Evolutionary conservation across 257 asterid genomes (phyloP), one percentile per base, ranked within the genome.

Genomic region (Solanum megistacrolobum): DNA sequence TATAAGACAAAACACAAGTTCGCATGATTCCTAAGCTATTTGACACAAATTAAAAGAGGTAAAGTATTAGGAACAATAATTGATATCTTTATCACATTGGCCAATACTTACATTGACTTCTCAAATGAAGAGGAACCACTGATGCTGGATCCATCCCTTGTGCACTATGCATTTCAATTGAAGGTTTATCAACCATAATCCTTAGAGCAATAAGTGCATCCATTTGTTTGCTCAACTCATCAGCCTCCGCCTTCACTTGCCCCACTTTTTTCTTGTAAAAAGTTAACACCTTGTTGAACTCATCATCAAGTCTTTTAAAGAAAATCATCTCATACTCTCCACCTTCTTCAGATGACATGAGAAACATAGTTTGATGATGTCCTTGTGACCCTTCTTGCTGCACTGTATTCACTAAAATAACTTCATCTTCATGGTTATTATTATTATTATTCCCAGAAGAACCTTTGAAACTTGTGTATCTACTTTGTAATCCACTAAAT

Each of bases 171-270:
- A 89, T 86, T 5, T 75, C 93, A 12, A 86, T 83, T 60, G 73
- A 58, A 9, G 98, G 98, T 39, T 89, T 89, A 52, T 94, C 94
- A 3, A 96, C 96, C 62, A 14, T 90, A 39, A 94, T 83, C 88
- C 98, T 91, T 87, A 96, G 87, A 85, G 98, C 99, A 87, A 96
- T 94, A 4, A 96, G 94, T 23, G 96, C 96, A 88, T 96, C 98
- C 98, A 96, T 96, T 89, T 96, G 99, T 29, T 89, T 94, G 66
- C 88, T 94, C 88, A 96, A 84, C 89, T 91, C 91, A 46, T 87
- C 94, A 5, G 98, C 98, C 58, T 93, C 96, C 5, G 29, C 41
- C 75, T 90, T 90, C 83, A 88, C 92, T 35, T 95, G 93, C 25
- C 81, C 88, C 13, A 95, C 94, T 68, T 93, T 94, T 0, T 16